Base-by-base conservation (phyloP, 352 stramenopile species). In the Pythium folliculosum region DNA sequence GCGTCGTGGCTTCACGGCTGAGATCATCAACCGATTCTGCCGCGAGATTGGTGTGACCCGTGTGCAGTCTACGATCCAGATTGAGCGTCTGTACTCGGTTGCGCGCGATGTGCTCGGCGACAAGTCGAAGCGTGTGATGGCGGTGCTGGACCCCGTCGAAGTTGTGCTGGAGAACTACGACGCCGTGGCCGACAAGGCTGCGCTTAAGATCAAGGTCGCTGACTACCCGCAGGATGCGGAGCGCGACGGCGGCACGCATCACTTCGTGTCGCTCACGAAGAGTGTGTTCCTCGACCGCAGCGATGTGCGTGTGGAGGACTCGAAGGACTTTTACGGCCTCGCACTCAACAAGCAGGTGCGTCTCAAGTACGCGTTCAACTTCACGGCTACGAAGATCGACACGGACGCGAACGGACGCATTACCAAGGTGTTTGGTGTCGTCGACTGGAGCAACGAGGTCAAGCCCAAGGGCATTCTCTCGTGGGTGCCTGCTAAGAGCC, bases 381-480 rank as follows among this genome's bases (percentile, higher is more conserved):
- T 99, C 40, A 89, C 91, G 44, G 98, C 92, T 73, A 94, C 97
- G 5, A 81, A 94, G 62, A 78, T 98, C 37, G 80, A 96, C 37
- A 89, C 82, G 47, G 86, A 95, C 60, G 79, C 71, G 10, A 78
- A 73, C 58, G 71, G 75, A 54, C 65, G 63, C 12, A 76, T 92
- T 58, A 86, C 74, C 21, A 86, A 89, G 64, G 77, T 96, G 17
- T 67, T 79, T 25, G 85, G 83, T 19, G 70, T 77, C 37, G 73
- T 91, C 51, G 84, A 92, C 79, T 94, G 82, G 76, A 73, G 67
- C n/a, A 82, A 82, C 57, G 84, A 92, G 25, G 78, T 88, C 59
- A 97, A 97, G 63, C 88, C 93, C 17, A 98, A 98, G 87, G 96
- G 96, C 6, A 97, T 96, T 64, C 88, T 99, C 54, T 97, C 96